A percentile compares a stretch with the other conserved stretches of the same genome.
Evolutionary conservation across 441 rosid species (phyloP).

Genomic region (Daphne laureola): DNA sequence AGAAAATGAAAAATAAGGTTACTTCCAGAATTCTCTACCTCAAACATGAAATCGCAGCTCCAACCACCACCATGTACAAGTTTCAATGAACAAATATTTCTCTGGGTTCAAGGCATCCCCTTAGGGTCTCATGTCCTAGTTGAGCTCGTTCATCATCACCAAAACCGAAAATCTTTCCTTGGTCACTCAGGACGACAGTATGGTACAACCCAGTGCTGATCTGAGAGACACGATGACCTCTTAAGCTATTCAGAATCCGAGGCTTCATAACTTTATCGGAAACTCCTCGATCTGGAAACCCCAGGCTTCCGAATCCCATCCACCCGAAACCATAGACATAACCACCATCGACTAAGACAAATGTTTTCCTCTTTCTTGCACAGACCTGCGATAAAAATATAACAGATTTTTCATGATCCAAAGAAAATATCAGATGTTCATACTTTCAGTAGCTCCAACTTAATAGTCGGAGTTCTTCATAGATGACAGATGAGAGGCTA

Average conservation of each 20-base stretch:
- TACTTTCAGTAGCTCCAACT: too few species aligned
- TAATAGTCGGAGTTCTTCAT: too few species aligned
- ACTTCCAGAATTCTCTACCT: neutral
- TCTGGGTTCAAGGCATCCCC: conserved; percentile 68
- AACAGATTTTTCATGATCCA: too few species aligned
- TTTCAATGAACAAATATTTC: conserved; percentile 56
- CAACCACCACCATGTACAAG: conserved; percentile 9
- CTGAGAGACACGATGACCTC: conserved; percentile 61
- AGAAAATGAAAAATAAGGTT: neutral
- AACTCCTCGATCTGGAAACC: conserved; percentile 68
- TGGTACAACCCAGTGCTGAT: conserved; percentile 88
- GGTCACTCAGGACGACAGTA: conserved; percentile 63
- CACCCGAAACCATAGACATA: conserved; percentile 75
- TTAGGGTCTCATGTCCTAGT: conserved; percentile 71
- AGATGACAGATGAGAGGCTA: too few species aligned
- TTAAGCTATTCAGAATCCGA: conserved; percentile 57
- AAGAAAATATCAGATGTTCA: too few species aligned
- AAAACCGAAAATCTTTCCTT: conserved; percentile 72
- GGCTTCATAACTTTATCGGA: conserved; percentile 75
- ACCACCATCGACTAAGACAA: conserved; percentile 75
- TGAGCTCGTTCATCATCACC: conserved; percentile 93
- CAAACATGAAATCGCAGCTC: conserved; percentile 1
- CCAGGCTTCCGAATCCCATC: conserved; percentile 94
- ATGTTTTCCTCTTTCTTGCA: conserved; percentile 92
- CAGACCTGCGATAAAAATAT: conserved; percentile 47